A percentile compares a stretch with the other conserved stretches of the same genome.
phyloP scores from a whole-genome alignment of 352 stramenopile species.

The Phytophthora aleatoria region DNA sequence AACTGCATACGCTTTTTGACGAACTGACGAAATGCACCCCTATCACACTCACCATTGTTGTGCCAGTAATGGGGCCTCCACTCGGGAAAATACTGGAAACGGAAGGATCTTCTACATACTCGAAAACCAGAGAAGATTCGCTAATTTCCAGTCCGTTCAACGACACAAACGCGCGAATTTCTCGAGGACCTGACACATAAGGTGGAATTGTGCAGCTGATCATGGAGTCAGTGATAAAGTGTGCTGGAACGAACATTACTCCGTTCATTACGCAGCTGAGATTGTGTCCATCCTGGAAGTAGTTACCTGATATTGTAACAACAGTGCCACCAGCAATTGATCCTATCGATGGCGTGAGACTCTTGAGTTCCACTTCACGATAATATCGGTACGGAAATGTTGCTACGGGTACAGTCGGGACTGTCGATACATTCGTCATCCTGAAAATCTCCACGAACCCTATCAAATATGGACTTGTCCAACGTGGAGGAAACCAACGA shows the following conservation, averaged over 20 bases:
- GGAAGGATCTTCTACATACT: conserved; percentile 37
- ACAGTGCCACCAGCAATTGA: conserved; percentile 33
- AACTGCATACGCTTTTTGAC: conserved; percentile 30
- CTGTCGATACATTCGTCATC: neutral
- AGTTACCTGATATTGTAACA: conserved; percentile 34
- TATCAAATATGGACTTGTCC: conserved; percentile 12
- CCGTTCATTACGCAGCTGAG: conserved; percentile 44
- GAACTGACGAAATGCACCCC: conserved; percentile 38
- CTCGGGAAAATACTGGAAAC: conserved; percentile 37
- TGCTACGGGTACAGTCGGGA: conserved; percentile 6
- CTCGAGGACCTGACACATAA: conserved; percentile 12
- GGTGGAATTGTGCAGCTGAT: conserved; percentile 35
- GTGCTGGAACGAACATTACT: conserved; percentile 18
- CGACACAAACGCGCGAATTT: conserved; percentile 33
- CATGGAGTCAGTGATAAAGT: conserved; percentile 38
- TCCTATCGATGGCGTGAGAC: conserved; percentile 29
- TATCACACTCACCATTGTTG: conserved; percentile 36
- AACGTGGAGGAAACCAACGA: conserved; percentile 30
- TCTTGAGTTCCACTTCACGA: conserved; percentile 28
- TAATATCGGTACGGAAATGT: conserved; percentile 43
- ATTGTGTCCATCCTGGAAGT: conserved; percentile 39
- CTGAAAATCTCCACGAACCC: conserved; percentile 37
- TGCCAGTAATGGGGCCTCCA: conserved; percentile 26
- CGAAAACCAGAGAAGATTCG: conserved; percentile 24
- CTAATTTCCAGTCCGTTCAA: conserved; percentile 45